These are phyloP conservation scores for Phytophthora uliginosa DNA, from an alignment of 352 stramenopile genomes.

Conservation along the genomic window DNA sequence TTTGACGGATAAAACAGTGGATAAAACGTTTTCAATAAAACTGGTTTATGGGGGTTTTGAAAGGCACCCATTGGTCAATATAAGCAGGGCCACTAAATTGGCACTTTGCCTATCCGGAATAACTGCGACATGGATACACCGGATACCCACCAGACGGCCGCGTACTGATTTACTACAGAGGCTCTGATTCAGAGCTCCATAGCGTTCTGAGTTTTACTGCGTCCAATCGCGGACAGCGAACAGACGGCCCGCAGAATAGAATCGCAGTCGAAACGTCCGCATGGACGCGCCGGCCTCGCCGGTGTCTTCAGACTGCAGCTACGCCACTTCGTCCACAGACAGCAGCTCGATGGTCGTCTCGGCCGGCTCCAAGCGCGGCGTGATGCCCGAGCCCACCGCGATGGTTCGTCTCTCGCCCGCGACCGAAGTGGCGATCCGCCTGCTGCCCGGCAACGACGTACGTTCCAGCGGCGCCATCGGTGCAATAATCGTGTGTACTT, in stretches of 20 bases:
- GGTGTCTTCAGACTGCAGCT: conserved; percentile 20
- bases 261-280: conserved; percentile 21
- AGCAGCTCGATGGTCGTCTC: conserved; percentile 16
- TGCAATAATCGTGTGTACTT: neutral
- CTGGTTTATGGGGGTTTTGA: no score
- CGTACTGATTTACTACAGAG: no score
- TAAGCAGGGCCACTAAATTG: no score
- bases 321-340: conserved; percentile 21
- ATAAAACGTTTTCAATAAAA: no score
- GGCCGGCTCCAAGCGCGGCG: conserved; percentile 15
- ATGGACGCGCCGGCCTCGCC: conserved; percentile 14
- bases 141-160: no score
- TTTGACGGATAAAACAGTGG: no score
- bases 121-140: no score
- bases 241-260: neutral
- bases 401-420: conserved; percentile 56
- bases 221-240: conserved; percentile 4
- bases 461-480: conserved; percentile 16
- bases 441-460: conserved; percentile 84
- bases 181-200: neutral
- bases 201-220: neutral
- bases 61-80: no score
- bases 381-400: conserved; percentile 28
- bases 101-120: no score
- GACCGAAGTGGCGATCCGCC: conserved; percentile 63